These are phyloP conservation scores for Sinapis alba DNA, from an alignment of 441 rosid species.

Conservation along the genomic window DNA sequence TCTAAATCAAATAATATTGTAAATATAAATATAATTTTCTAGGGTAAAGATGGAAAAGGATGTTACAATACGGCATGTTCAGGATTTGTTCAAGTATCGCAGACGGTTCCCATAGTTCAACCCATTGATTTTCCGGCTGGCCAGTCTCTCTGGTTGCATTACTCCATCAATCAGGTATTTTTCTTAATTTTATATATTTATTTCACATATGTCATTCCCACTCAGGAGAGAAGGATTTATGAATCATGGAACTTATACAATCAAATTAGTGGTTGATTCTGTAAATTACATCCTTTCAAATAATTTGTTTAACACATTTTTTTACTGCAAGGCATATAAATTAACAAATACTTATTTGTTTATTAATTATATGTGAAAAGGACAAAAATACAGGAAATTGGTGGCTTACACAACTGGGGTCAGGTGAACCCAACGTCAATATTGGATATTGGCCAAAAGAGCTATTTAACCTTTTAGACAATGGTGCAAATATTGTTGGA, in stretches of 20 bases:
- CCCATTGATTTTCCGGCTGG: neutral
- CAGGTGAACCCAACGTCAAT: neutral
- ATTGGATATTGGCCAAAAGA: slow-evolving; percentile 16
- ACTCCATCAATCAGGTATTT: neutral
- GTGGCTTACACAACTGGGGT: slow-evolving; percentile 3
- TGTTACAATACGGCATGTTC: slow-evolving; percentile 10
- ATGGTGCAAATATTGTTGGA: slow-evolving; percentile 12
- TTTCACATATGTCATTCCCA: neutral
- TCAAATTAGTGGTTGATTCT: neutral
- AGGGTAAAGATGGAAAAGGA: slow-evolving; percentile 15
- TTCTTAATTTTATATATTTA: neutral
- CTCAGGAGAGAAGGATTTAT: neutral
- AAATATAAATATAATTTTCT: neutral
- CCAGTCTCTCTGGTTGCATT: neutral
- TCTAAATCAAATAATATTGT: neutral
- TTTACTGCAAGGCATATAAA: neutral
- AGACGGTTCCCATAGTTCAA: neutral
- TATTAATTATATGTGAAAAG: neutral
- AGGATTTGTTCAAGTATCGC: slow-evolving; percentile 18
- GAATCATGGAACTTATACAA: neutral
- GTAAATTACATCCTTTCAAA: neutral
- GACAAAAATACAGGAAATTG: slow-evolving; percentile 18
- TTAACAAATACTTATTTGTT: neutral
- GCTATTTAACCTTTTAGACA: neutral
- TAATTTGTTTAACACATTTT: neutral